Conservation (phyloP, 768 basidiomycete genomes). For the Mycena metata region DNA sequence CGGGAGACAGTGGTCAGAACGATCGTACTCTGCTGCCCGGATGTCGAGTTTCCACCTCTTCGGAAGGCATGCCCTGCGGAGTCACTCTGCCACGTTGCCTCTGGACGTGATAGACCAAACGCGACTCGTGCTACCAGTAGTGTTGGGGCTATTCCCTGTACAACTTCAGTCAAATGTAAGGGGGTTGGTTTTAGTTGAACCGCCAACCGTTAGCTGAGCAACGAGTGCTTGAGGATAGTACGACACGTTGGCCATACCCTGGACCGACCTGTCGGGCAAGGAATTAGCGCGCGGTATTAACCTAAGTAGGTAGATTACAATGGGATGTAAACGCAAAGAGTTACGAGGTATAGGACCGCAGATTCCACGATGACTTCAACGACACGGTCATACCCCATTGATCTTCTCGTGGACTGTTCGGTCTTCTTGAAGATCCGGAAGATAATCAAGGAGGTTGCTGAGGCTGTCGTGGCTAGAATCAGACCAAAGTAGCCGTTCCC, state of each 20-base stretch:
- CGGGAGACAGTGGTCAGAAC: conserved; percentile 1
- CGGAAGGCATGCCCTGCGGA: background rate
- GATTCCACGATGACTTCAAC: conserved; percentile 31
- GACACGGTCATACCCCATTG: conserved; percentile 6
- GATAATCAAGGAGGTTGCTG: conserved; percentile 19
- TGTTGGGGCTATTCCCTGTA: conserved; percentile 26
- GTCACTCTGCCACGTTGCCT: conserved; percentile 16
- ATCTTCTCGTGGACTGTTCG: background rate
- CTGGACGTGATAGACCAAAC: conserved; percentile 23
- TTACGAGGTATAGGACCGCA: conserved; percentile 14
- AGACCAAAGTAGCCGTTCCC: conserved; percentile 22
- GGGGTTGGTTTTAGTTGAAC: background rate
- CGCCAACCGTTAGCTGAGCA: conserved; percentile 19
- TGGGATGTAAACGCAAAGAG: conserved; percentile 16
- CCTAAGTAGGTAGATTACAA: too few species aligned
- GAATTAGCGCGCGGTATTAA: too few species aligned
- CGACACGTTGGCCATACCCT: background rate
- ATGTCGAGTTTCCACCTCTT: conserved; percentile 1
- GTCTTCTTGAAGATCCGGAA: conserved; percentile 18
- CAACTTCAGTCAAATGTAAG: background rate
- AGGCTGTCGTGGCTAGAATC: conserved; percentile 4
- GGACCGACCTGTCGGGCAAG: too few species aligned
- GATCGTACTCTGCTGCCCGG: conserved; percentile 1
- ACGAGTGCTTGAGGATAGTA: conserved; percentile 22
- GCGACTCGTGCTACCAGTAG: conserved; percentile 21